Evolutionary conservation across 1,284 basidiomycete species (phyloP), one percentile per base, ranked within the genome.

Genomic region (Ustilago tritici): DNA sequence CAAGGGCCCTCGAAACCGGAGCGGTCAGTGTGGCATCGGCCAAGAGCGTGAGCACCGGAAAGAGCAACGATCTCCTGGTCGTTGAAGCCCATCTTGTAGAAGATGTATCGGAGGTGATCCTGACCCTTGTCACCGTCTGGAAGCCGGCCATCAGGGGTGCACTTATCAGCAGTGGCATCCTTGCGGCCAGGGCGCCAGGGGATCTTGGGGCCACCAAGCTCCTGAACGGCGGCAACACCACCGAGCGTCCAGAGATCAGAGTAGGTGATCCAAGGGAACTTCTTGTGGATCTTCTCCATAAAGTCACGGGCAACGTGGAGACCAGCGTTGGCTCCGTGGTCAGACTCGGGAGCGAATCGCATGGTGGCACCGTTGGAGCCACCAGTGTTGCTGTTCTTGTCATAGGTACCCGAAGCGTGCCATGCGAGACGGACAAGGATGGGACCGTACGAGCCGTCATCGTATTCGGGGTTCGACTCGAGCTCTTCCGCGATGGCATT

Each of bases 361-460:
- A 85, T 85, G 36, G 82, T 83, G 38, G 84, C 84, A 55, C 81
- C 82, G 74, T 85, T 85, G 64, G 87, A 88, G 85, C 95, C 95
- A 77, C 96, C 95, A 19, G 93, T 93, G 79, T 91, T 91, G 78
- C 91, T 89, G 2, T 92, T 90, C 89, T 95, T 94, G 80, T 74
- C 73, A 70, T 84, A 85, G 36, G 95, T 98, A 57, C 95, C 95
- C 55, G 93, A 93, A 12, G 92, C 86, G 84, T 89, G 89, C 89
- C 95, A 98, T 34, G 95, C 95, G 64, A 98, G 91, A 86, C 96
- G 94, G 65, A 99, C 89, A 63, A 98, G 87, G 52, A 98, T 92
- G 19, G 81, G 81, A 23, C 80, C 81, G 65, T 69, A 80, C 34
- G 78, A 80, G 46, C 81, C 81, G 34, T 83, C 79, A 52, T 83